A percentile compares a stretch with the other conserved stretches of the same genome.
phyloP scores from a whole-genome alignment of 345 rosid species.

The Gossypium sturtianum region DNA sequence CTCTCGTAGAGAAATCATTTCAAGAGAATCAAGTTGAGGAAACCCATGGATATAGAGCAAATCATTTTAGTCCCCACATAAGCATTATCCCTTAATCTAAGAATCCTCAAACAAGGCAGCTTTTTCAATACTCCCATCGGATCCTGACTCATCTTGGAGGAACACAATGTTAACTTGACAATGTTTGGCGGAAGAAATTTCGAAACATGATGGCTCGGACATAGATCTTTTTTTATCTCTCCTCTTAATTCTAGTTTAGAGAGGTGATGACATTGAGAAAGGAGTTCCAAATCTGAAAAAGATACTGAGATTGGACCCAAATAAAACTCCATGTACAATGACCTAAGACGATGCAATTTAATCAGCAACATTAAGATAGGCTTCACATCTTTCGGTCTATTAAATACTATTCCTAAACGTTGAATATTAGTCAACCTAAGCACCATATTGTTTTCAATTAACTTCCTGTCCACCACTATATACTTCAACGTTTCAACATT shows the following conservation, averaged over 20 bases:
- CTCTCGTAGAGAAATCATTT: rapidly evolving
- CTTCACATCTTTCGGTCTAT: not conserved
- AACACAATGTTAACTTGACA: not conserved
- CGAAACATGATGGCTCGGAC: not conserved
- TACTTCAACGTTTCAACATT: not conserved
- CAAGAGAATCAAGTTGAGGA: not conserved
- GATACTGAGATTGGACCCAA: not conserved
- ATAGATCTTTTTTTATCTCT: not conserved
- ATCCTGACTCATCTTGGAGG: not conserved
- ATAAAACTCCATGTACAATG: not conserved
- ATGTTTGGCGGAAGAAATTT: not conserved
- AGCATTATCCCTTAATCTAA: rapidly evolving
- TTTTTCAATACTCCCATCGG: not conserved
- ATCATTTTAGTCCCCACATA: not conserved
- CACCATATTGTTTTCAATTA: not conserved
- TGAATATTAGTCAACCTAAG: not conserved
- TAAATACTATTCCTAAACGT: not conserved
- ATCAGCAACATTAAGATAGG: not conserved
- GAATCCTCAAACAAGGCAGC: not conserved
- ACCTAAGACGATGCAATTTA: not conserved
- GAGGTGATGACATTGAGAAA: not conserved
- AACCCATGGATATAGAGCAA: not conserved
- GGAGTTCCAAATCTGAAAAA: not conserved
- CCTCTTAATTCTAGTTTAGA: not conserved
- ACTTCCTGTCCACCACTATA: not conserved